These are phyloP conservation scores for Stachybotrys chartarum DNA, from an alignment of 2,329 filamentous ascomycete genomes.

Conservation along the genomic window DNA sequence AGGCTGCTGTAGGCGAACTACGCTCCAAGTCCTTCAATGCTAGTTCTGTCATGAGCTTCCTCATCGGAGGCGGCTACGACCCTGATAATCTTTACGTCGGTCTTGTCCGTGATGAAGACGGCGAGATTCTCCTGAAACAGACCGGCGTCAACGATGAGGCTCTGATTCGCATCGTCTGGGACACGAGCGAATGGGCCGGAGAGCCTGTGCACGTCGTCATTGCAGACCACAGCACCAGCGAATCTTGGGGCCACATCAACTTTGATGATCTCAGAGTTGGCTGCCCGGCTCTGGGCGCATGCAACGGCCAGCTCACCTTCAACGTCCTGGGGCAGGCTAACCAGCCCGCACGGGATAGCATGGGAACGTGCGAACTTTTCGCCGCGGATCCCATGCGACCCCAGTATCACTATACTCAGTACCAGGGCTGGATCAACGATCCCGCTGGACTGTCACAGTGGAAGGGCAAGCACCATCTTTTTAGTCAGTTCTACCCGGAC, in stretches of 20 bases:
- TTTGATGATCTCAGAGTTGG: conserved; percentile 22
- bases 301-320: too few relatives aligned
- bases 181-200: conserved; percentile 19
- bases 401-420: too few relatives aligned
- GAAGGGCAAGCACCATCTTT: too few relatives aligned
- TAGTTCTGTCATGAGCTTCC: conserved; percentile 20
- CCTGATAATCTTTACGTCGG: conserved; percentile 18
- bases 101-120: conserved; percentile 16
- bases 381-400: too few relatives aligned
- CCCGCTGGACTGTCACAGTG: too few relatives aligned
- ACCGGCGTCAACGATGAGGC: conserved; percentile 21
- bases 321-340: too few relatives aligned
- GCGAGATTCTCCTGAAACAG: conserved; percentile 17
- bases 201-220: conserved; percentile 14
- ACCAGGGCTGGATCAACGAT: too few relatives aligned
- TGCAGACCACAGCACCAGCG: conserved; percentile 13
- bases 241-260: conserved; percentile 20
- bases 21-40: conserved; percentile 18
- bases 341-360: too few relatives aligned
- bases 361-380: too few relatives aligned
- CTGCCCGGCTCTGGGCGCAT: too few relatives aligned
- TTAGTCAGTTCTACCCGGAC: too few relatives aligned
- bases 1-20: too few relatives aligned
- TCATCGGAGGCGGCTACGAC: conserved; percentile 22
- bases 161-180: conserved; percentile 20